Evolutionary conservation across 2,329 filamentous ascomycete genomes (phyloP).

Genomic region (Microsporum canis): DNA sequence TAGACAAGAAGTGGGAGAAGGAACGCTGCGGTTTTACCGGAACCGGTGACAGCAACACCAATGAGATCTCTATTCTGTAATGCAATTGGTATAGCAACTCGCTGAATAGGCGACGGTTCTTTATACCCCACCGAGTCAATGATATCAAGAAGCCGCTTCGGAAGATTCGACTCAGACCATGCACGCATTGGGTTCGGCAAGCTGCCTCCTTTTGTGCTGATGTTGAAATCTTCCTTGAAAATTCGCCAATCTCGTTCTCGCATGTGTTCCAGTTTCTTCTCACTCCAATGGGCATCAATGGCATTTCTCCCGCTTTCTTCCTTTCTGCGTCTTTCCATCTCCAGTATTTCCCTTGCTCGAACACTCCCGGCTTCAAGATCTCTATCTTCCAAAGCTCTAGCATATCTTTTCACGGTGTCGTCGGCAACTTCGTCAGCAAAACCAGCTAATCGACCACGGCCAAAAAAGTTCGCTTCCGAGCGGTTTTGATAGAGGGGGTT

Average conservation of each 20-base stretch:
- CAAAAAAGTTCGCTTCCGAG: constrained; percentile 57
- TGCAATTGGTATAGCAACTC: constrained; percentile 90
- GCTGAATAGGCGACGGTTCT: constrained; percentile 83
- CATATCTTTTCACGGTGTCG: constrained; percentile 43
- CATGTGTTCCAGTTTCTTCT: constrained; percentile 89
- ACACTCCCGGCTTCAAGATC: constrained; percentile 65
- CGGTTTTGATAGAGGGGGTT: constrained; percentile 67
- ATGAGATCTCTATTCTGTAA: constrained; percentile 91
- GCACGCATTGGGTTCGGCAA: constrained; percentile 95
- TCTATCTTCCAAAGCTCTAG: constrained; percentile 59
- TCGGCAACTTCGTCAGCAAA: constrained; percentile 50
- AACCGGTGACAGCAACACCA: constrained; percentile 94
- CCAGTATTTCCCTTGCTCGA: constrained; percentile 67
- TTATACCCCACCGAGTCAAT: constrained; percentile 77
- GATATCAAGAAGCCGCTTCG: constrained; percentile 65
- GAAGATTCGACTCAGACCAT: constrained; percentile 77
- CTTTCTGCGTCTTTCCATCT: constrained; percentile 68
- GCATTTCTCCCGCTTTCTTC: constrained; percentile 62
- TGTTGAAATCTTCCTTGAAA: constrained; percentile 98
- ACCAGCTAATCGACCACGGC: constrained; percentile 55
- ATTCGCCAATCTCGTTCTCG: constrained; percentile 97
- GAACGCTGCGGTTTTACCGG: constrained; percentile 95
- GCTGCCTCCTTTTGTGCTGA: constrained; percentile 79
- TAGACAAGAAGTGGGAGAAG: constrained; percentile 85
- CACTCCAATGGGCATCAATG: constrained; percentile 87